Evolutionary conservation across 2,329 filamentous ascomycete species (phyloP).

Genomic region (Monilinia laxa): DNA sequence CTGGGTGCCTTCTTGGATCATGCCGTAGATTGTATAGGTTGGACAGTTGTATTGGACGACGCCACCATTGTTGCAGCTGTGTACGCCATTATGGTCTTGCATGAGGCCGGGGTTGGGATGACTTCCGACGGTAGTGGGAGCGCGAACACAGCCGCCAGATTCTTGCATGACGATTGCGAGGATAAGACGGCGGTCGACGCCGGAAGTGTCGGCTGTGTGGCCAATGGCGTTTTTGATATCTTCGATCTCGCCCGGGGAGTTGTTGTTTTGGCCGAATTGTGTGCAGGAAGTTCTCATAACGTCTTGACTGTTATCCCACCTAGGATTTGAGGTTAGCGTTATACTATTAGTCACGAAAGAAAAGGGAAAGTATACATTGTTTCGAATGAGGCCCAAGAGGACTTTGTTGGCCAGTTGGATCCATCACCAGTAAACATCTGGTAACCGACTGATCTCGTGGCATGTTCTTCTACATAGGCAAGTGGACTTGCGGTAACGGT

Average conservation of each 20-base stretch:
- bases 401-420: neutral
- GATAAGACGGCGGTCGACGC: constrained; percentile 34
- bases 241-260: constrained; percentile 11
- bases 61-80: constrained; percentile 28
- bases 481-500: neutral
- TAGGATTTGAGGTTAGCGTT: neutral
- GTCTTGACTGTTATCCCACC: constrained; percentile 19
- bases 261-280: constrained; percentile 14
- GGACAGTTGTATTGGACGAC: constrained; percentile 20
- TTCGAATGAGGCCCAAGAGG: constrained; percentile 10
- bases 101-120: constrained; percentile 34
- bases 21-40: constrained; percentile 21
- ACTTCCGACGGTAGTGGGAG: constrained; percentile 21
- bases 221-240: neutral
- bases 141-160: constrained; percentile 35
- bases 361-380: constrained; percentile 11
- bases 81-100: constrained; percentile 31
- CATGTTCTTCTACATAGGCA: neutral
- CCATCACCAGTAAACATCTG: constrained; percentile 16
- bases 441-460: neutral
- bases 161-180: constrained; percentile 43
- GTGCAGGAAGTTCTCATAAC: constrained; percentile 14
- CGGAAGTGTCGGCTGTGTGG: neutral
- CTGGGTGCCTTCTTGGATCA: constrained; percentile 38
- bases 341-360: no score